phyloP scores from a whole-genome alignment of 75 land plant genomes.

The Selaginella tamariscina region DNA sequence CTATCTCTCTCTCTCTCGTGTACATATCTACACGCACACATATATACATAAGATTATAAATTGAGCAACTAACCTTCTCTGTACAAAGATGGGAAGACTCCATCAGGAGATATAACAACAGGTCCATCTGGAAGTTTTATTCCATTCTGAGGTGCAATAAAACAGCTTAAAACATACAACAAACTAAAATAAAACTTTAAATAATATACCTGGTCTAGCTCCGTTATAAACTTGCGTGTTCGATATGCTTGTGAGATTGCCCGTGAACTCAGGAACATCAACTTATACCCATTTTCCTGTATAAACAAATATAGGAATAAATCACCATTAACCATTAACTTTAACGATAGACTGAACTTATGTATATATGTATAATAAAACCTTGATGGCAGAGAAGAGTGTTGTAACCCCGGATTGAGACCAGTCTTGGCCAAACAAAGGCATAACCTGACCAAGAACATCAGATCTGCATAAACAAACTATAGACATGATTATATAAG shows the following conservation, averaged over 20 bases:
- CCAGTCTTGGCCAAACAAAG: conserved; percentile 90
- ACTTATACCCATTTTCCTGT: conserved; percentile 96
- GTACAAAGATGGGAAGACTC: conserved; percentile 53
- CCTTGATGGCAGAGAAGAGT: conserved; percentile 96
- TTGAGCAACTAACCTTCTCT: conserved; percentile 64
- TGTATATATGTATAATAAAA: no score
- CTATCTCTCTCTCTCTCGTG: no score
- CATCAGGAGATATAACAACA: conserved; percentile 75
- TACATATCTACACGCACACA: no score
- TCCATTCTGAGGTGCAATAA: conserved; percentile 39
- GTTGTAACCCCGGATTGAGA: conserved; percentile 88
- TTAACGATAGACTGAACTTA: not conserved
- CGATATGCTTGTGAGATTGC: conserved; percentile 86
- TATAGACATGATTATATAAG: not conserved
- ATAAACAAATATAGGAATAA: not conserved
- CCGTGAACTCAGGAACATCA: conserved; percentile 93
- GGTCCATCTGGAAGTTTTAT: conserved; percentile 63
- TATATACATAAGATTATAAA: no score
- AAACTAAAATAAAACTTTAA: not conserved
- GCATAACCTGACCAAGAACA: conserved; percentile 98
- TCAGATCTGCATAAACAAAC: conserved; percentile 55
- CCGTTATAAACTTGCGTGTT: conserved; percentile 78
- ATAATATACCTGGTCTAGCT: conserved; percentile 68
- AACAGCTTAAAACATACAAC: not conserved
- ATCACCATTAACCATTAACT: not conserved